phyloP scores from a whole-genome alignment of 2,329 filamentous ascomycete species.

The Alternaria ethzedia region DNA sequence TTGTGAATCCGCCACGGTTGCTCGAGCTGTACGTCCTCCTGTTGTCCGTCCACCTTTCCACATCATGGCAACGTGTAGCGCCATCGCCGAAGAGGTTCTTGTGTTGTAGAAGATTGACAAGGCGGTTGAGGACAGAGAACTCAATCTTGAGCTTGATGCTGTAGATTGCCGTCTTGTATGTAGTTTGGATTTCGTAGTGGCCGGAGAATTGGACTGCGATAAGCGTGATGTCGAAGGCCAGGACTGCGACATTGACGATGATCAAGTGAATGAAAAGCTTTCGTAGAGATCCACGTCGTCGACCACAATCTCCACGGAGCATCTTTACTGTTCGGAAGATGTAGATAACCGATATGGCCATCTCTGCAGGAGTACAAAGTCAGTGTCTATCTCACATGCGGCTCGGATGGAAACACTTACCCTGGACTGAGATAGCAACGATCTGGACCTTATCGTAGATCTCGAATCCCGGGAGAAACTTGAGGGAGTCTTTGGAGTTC shows the following conservation, averaged over 20 bases:
- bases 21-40: neutral
- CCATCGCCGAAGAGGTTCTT: neutral
- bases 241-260: slow-evolving; percentile 48
- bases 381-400: neutral
- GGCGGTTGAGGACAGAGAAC: slow-evolving; percentile 56
- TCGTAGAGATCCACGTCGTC: neutral
- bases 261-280: slow-evolving; percentile 31
- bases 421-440: slow-evolving; percentile 42
- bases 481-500: slow-evolving; percentile 44
- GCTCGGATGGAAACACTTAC: neutral
- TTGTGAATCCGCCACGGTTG: neutral
- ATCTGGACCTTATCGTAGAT: slow-evolving; percentile 47
- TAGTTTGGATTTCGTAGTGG: slow-evolving; percentile 48
- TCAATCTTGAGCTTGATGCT: slow-evolving; percentile 59
- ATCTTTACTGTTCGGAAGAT: slow-evolving; percentile 20
- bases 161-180: slow-evolving; percentile 50
- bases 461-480: slow-evolving; percentile 40
- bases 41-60: neutral
- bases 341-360: slow-evolving; percentile 22
- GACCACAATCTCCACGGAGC: slow-evolving; percentile 10
- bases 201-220: slow-evolving; percentile 48
- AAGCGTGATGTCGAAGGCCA: slow-evolving; percentile 48
- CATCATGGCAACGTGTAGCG: neutral
- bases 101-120: slow-evolving; percentile 10
- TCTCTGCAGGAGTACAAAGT: slow-evolving; percentile 20